Conservation (phyloP, 2,329 filamentous ascomycete genomes). For the Biscogniauxia mediterranea region DNA sequence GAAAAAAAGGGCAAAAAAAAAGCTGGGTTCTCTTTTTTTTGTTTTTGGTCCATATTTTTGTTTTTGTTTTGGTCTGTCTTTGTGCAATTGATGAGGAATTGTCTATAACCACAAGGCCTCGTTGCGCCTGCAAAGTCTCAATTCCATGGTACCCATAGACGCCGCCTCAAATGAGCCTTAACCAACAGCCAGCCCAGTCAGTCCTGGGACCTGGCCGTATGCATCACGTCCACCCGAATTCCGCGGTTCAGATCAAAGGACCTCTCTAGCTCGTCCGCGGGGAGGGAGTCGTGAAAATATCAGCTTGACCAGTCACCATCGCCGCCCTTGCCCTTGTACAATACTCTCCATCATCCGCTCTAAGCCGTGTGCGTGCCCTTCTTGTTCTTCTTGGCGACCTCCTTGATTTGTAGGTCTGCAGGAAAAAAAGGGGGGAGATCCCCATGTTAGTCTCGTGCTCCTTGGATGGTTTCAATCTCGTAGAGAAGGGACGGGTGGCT, state of each 20-base stretch:
- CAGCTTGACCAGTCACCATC: constrained; percentile 9
- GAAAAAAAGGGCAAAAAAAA: constrained; percentile 1
- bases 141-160: constrained; percentile 55
- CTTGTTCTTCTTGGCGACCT: constrained; percentile 55
- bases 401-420: constrained; percentile 51
- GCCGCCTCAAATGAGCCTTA: constrained; percentile 45
- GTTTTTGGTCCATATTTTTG: constrained; percentile 17
- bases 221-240: constrained; percentile 20
- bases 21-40: neutral
- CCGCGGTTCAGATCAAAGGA: constrained; percentile 8
- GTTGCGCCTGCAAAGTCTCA: constrained; percentile 35
- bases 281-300: neutral
- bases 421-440: neutral
- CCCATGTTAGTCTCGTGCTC: constrained; percentile 17
- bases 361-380: constrained; percentile 42
- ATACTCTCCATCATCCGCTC: constrained; percentile 13
- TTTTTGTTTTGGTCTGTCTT: constrained; percentile 7
- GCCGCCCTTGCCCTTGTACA: constrained; percentile 14
- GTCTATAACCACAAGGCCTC: constrained; percentile 29
- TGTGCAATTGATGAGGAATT: constrained; percentile 30
- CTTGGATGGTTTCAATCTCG: neutral
- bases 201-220: constrained; percentile 29
- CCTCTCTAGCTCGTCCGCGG: neutral
- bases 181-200: constrained; percentile 22
- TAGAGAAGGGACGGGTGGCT: neutral